Evolutionary conservation across 2,329 filamentous ascomycete genomes (phyloP), one percentile per base, ranked within the genome.

Genomic region (Triangularia verruculosa): DNA sequence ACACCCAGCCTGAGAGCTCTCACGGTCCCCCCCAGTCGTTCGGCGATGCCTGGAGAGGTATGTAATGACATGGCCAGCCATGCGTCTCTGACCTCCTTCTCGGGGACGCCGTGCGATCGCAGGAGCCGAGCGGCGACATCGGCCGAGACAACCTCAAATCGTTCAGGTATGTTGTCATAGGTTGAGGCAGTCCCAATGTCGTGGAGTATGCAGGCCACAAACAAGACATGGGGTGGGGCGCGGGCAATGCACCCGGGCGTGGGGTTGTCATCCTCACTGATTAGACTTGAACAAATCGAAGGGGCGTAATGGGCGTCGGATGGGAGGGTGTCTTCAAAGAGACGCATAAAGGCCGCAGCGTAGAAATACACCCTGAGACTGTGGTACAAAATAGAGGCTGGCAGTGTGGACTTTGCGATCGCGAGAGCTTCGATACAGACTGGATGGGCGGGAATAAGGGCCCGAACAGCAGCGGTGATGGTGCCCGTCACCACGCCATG

Each of bases 1-100:
- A 77, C 74, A 15, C 66, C 75, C 4, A 74, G 65, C 11, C 76
- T 64, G 13, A 78, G 61, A 11, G 74, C 67, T 7, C 74, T 68
- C 2, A 74, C 69, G 6, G 75, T 68, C 11, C 75, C 70, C 60
- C 73, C 72, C 30, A 77, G 72, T 6, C 74, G 72, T 67, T 78
- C 75, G 1, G 76, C 75, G 30, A 78, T 74, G 0, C 75, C 76
- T 0, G 70, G 68, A 53, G 71, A 76, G 2, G 73, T 73, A 62
- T 78, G 76, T 34, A 78, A 17, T 9, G 74, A 70, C 39, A 78
- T 73, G 24, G 75, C 74, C 13, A 72, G 69, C 76, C 76, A 78
- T 25, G 74, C 72, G 32, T 73, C 70, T 55, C 73, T 73, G 5
- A 70, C 65, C 12, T 71, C 66, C 4, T 59, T 43, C 25, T 73